phyloP scores from a whole-genome alignment of 257 asterid genomes.

The Fraxinus anomala region DNA sequence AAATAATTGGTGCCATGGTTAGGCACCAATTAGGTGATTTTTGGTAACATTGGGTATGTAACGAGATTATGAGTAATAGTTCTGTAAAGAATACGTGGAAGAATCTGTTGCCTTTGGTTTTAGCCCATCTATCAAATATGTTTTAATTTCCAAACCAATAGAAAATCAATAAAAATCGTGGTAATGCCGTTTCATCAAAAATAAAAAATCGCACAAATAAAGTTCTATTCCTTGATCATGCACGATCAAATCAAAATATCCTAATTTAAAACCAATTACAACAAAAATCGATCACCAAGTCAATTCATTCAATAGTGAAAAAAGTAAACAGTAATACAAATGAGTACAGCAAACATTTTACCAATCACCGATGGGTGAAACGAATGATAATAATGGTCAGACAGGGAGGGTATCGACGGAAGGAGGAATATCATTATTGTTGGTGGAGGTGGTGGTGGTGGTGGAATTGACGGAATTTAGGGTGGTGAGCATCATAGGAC shows the following conservation, averaged over 20 bases:
- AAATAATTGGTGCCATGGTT: neutral
- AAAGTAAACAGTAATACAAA: neutral
- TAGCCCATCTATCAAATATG: neutral
- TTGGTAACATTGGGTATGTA: neutral
- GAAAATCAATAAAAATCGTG: neutral
- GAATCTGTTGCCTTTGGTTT: too few relatives aligned
- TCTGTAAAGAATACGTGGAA: conserved; percentile 25
- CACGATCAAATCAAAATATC: conserved; percentile 6
- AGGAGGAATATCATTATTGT: conserved; percentile 27
- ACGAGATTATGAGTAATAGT: conserved; percentile 19
- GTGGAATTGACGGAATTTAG: conserved; percentile 40
- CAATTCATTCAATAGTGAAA: neutral
- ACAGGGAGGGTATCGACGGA: conserved; percentile 76
- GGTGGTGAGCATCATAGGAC: conserved; percentile 75
- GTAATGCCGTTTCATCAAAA: neutral
- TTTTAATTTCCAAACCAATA: neutral
- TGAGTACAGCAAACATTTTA: conserved; percentile 16
- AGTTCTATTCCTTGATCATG: neutral
- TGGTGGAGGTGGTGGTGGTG: conserved; percentile 22
- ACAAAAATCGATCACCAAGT: neutral
- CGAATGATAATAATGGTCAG: conserved; percentile 33
- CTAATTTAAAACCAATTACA: conserved; percentile 13
- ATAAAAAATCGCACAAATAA: neutral
- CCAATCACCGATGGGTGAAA: conserved; percentile 32
- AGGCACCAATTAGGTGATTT: conserved; percentile 1